phyloP scores from a whole-genome alignment of 441 rosid species.

The Pelargonium fulgidum region DNA sequence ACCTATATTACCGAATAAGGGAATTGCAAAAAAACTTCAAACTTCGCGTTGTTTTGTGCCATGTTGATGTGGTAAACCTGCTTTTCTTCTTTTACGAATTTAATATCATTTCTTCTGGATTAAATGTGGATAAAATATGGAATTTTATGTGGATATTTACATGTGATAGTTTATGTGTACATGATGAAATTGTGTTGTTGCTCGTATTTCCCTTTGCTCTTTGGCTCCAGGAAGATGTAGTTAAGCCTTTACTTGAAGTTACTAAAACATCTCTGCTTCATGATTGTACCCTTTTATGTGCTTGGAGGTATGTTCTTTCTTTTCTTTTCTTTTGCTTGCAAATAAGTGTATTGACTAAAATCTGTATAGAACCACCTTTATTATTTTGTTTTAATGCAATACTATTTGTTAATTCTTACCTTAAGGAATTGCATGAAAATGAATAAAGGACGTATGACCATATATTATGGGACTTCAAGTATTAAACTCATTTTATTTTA shows the following conservation, averaged over 20 bases:
- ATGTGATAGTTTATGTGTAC: conserved; percentile 1
- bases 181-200: conserved; percentile 12
- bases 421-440: not conserved
- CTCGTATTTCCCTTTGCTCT: conserved; percentile 18
- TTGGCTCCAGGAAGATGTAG: conserved; percentile 62
- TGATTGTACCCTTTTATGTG: conserved; percentile 85
- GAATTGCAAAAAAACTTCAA: conserved; percentile 81
- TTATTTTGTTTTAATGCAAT: not conserved
- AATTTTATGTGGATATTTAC: not conserved
- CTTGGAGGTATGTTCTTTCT: conserved; percentile 54
- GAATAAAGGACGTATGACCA: not conserved
- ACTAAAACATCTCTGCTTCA: conserved; percentile 84
- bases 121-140: not conserved
- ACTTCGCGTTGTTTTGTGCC: conserved; percentile 81
- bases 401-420: not conserved
- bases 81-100: conserved; percentile 6
- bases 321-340: not conserved
- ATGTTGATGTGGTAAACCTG: conserved; percentile 73
- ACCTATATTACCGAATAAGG: conserved; percentile 81
- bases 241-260: conserved; percentile 86
- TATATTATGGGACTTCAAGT: not conserved
- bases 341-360: not conserved
- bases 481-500: not conserved
- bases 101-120: not conserved
- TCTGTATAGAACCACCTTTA: not conserved